A percentile compares a stretch with the other conserved stretches of the same genome.
Evolutionary conservation across 2,329 filamentous ascomycete species (phyloP).

Genomic region (Cordyceps farinosa): DNA sequence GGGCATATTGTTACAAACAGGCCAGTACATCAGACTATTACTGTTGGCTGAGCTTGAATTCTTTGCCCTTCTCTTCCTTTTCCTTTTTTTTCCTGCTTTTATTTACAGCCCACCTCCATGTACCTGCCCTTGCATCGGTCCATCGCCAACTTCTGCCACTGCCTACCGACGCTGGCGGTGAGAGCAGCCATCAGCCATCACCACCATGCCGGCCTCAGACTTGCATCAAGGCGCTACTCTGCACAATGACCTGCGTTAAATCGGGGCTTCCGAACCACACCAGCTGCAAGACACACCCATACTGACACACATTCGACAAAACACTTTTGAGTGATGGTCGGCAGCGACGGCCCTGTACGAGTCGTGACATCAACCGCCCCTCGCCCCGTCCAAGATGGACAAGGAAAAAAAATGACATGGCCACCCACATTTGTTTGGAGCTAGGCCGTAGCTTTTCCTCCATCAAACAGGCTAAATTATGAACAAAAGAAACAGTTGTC

Average conservation of each 20-base stretch:
- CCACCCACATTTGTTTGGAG: slow-evolving; percentile 6
- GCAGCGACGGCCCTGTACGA: slow-evolving; percentile 2
- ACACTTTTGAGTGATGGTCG: background rate
- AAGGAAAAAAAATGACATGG: slow-evolving; percentile 10
- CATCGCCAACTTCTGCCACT: too few species aligned
- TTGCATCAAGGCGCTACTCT: slow-evolving; percentile 1
- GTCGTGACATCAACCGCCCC: slow-evolving; percentile 16
- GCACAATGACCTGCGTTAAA: slow-evolving; percentile 10
- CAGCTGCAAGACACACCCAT: background rate
- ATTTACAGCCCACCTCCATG: too few species aligned
- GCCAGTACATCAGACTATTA: too few species aligned
- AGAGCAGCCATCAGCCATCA: background rate
- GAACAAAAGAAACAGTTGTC: too few species aligned
- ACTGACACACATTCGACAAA: background rate
- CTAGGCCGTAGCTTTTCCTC: background rate
- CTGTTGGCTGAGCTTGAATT: too few species aligned
- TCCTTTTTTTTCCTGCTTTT: too few species aligned
- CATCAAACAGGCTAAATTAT: background rate
- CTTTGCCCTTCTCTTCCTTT: too few species aligned
- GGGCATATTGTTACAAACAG: background rate
- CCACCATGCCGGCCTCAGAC: background rate
- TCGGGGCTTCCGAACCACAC: background rate
- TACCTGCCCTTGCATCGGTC: too few species aligned
- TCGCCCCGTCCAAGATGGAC: background rate
- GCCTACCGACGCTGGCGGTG: background rate